These are phyloP conservation scores for Plasmodium fragile DNA, from an alignment of 169 alveolate species.

Conservation along the genomic window DNA sequence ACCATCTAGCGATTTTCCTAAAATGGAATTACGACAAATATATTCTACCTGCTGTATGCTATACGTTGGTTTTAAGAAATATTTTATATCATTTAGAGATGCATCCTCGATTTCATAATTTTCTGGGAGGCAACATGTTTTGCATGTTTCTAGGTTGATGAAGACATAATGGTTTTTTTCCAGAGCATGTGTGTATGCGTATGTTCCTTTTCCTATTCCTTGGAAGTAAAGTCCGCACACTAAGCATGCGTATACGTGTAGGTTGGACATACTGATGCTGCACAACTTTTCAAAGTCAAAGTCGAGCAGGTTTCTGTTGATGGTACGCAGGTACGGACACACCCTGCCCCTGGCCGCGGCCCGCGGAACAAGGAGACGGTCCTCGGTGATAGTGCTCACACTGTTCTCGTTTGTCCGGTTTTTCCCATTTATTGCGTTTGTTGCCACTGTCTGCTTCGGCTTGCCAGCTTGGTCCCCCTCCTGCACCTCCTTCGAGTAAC, in stretches of 20 bases:
- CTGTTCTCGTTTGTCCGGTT: not conserved
- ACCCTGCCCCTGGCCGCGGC: constrained; percentile 37
- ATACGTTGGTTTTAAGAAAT: constrained; percentile 87
- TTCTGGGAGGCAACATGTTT: constrained; percentile 97
- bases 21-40: constrained; percentile 79
- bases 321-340: constrained; percentile 97
- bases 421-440: not conserved
- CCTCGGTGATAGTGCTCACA: not conserved
- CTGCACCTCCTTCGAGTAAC: not conserved
- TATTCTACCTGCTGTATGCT: constrained; percentile 85
- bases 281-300: constrained; percentile 99
- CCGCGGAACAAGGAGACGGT: not conserved
- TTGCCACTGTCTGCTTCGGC: not conserved
- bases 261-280: constrained; percentile 94
- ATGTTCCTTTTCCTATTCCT: constrained; percentile 96
- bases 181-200: constrained; percentile 96
- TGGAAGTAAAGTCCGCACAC: constrained; percentile 97
- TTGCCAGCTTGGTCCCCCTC: not conserved
- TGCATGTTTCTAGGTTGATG: constrained; percentile 93
- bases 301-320: constrained; percentile 96
- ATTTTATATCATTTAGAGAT: constrained; percentile 95
- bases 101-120: constrained; percentile 96
- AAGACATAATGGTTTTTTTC: constrained; percentile 96
- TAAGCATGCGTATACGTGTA: constrained; percentile 97
- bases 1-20: constrained; percentile 95